Evolutionary conservation across 257 asterid species (phyloP).

Genomic region (Cynanchum wilfordii): DNA sequence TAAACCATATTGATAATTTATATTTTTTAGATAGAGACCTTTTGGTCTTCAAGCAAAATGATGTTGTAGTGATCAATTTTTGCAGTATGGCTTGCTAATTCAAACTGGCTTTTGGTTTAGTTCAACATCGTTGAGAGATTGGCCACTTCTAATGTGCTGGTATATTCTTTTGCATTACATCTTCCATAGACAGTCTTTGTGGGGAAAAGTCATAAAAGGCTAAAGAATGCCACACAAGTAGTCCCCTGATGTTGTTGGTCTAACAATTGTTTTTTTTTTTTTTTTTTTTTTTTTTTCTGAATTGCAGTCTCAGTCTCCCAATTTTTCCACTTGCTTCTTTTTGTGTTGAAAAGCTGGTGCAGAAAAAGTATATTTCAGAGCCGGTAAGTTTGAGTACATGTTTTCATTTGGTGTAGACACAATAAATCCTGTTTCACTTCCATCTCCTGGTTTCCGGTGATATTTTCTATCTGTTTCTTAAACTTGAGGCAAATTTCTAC

Average conservation of each 20-base stretch:
- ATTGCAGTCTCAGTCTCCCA: conserved; percentile 78
- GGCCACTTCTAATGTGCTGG: conserved; percentile 99
- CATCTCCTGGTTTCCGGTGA: not conserved
- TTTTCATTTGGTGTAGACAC: conserved; percentile 12
- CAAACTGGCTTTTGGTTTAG: conserved; percentile 85
- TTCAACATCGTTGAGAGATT: conserved; percentile 76
- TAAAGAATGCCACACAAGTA: not conserved
- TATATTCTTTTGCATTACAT: conserved; percentile 24
- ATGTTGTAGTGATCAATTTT: conserved; percentile 21
- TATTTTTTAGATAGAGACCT: not conserved
- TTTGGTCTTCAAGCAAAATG: conserved; percentile 4
- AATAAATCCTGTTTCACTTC: not conserved
- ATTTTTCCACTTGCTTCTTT: conserved; percentile 78
- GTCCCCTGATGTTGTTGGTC: not conserved
- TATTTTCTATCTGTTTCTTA: not conserved
- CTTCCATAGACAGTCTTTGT: not conserved
- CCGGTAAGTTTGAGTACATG: conserved; percentile 44
- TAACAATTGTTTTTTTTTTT: conserved; percentile 1
- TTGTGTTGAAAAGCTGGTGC: conserved; percentile 68
- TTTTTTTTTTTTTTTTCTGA: too few species aligned
- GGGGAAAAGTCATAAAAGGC: not conserved
- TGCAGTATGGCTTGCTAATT: conserved; percentile 97
- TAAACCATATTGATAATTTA: not conserved
- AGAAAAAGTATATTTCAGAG: conserved; percentile 50
- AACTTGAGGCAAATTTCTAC: not conserved